Conservation (phyloP, 1,284 basidiomycete species). For the Rhodofomes roseus region DNA sequence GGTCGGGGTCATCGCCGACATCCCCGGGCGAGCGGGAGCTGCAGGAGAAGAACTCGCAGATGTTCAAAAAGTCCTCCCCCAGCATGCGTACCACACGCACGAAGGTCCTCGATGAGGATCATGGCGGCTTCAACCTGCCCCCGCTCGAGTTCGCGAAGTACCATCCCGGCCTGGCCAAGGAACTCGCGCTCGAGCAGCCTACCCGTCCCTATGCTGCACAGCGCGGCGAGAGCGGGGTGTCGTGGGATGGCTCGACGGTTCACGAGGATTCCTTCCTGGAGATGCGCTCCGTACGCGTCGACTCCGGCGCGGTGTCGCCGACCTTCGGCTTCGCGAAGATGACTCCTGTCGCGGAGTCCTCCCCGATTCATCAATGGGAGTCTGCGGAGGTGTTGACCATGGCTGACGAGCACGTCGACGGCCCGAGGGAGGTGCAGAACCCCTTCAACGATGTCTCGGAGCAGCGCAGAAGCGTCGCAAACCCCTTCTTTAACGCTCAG, state of each 20-base stretch:
- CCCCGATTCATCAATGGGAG: slow-evolving; percentile 59
- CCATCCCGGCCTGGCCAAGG: slow-evolving; percentile 50
- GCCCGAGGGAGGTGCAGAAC: slow-evolving; percentile 30
- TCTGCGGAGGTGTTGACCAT: slow-evolving; percentile 63
- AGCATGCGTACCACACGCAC: slow-evolving; percentile 46
- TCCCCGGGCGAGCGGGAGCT: slow-evolving; percentile 13
- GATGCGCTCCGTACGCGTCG: slow-evolving; percentile 35
- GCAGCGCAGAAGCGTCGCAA: slow-evolving; percentile 40
- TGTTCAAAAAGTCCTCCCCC: slow-evolving; percentile 61
- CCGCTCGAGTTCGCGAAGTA: slow-evolving; percentile 42
- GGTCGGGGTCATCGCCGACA: slow-evolving; percentile 16
- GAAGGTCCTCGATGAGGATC: slow-evolving; percentile 31
- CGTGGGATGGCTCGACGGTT: slow-evolving; percentile 54
- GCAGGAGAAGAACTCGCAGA: slow-evolving; percentile 33
- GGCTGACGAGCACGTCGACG: slow-evolving; percentile 26
- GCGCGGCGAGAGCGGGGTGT: slow-evolving; percentile 36
- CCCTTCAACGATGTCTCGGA: slow-evolving; percentile 39
- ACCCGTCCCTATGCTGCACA: slow-evolving; percentile 36
- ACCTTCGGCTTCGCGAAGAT: slow-evolving; percentile 46
- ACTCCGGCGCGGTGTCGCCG: slow-evolving; percentile 44
- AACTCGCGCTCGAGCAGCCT: slow-evolving; percentile 39
- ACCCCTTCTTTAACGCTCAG: slow-evolving; percentile 64
- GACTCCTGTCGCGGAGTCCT: slow-evolving; percentile 51
- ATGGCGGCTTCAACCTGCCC: slow-evolving; percentile 30
- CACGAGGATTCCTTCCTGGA: slow-evolving; percentile 50